Base-by-base conservation (phyloP, 495 filamentous ascomycete genomes). In the Penicillium samsonianum region DNA sequence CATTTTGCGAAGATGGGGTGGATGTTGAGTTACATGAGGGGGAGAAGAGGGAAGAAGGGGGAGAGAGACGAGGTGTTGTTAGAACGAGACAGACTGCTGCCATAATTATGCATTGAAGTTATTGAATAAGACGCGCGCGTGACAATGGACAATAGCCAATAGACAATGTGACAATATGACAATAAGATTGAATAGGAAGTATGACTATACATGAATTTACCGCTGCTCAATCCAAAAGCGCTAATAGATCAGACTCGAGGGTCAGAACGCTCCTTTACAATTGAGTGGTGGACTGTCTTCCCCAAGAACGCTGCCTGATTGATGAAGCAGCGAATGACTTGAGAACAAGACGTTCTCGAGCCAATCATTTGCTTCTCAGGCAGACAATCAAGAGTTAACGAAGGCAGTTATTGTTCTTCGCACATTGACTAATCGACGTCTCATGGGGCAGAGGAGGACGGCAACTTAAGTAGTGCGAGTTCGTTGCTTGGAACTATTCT, bases 371-470 rank as follows among this genome's bases (percentile, higher is more conserved):
- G 49, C 63, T 61, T 75, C 65, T 68, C 70, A 67, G 60, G 58
- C 26, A 55, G 45, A 64, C 49, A 22, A 35, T 43, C 59, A 62
- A 63, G 67, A 65, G 73, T 76, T 71, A 62, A 65, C 30, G 60
- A 73, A 74, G 70, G 65, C 73, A 72, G 71, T 60, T 55, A 57
- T 90, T 72, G 60, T 79, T 96, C 80, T 96, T 79, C 89, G 92
- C 91, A 94, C 86, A 85, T 81, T 89, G 91, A 96, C 92, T 91
- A 82, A 93, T 91, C 83, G 85, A 81, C 89, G 91, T 83, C 77
- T 80, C 85, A 93, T 85, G 79, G 87, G 77, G 53, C 53, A 55
- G 62, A 82, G 75, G 79, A 77, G 67, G 77, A 83, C 90, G 91
- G 79, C 87, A 95, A 92, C 92, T 96, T 84, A 95, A 87, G 86